Evolutionary conservation across 2,329 filamentous ascomycete species (phyloP).

Genomic region (Trichophyton rubrum): DNA sequence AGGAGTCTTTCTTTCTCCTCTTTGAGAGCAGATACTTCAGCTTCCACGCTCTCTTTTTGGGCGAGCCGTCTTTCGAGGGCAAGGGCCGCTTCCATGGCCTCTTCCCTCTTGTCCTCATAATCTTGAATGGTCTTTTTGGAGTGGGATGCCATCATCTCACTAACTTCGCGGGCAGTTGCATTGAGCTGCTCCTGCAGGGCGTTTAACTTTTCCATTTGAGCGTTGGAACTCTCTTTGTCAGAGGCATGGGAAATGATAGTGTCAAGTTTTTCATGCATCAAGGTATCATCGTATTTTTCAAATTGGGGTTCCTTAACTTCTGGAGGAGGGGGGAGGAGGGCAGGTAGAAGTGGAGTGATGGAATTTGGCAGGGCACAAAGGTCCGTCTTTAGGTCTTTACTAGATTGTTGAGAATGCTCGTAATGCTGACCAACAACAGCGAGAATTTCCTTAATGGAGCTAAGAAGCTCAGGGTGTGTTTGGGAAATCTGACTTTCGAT

Average conservation of each 20-base stretch:
- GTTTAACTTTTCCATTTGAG: constrained; percentile 69
- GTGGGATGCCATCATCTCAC: constrained; percentile 66
- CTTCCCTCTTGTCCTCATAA: constrained; percentile 64
- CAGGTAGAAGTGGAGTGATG: constrained; percentile 46
- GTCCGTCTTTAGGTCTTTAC: constrained; percentile 48
- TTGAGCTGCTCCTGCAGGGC: constrained; percentile 74
- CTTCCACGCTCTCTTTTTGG: constrained; percentile 52
- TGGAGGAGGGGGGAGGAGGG: constrained; percentile 40
- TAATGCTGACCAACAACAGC: constrained; percentile 73
- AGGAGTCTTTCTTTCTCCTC: constrained; percentile 53
- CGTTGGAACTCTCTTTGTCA: constrained; percentile 55
- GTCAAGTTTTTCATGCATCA: constrained; percentile 48
- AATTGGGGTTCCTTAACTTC: constrained; percentile 26
- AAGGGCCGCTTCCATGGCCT: constrained; percentile 65
- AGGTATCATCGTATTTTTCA: constrained; percentile 51
- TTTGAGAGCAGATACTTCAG: constrained; percentile 37
- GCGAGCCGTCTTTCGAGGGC: constrained; percentile 64
- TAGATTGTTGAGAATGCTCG: constrained; percentile 65
- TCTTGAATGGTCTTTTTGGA: constrained; percentile 63
- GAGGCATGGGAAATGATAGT: constrained; percentile 36
- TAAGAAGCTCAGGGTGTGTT: constrained; percentile 76
- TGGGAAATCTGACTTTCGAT: constrained; percentile 70
- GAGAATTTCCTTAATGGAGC: constrained; percentile 75
- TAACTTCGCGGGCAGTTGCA: constrained; percentile 70
- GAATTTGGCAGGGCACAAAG: constrained; percentile 37